phyloP scores from a whole-genome alignment of 108 stramenopile species.

The Skeletonema menzelii region DNA sequence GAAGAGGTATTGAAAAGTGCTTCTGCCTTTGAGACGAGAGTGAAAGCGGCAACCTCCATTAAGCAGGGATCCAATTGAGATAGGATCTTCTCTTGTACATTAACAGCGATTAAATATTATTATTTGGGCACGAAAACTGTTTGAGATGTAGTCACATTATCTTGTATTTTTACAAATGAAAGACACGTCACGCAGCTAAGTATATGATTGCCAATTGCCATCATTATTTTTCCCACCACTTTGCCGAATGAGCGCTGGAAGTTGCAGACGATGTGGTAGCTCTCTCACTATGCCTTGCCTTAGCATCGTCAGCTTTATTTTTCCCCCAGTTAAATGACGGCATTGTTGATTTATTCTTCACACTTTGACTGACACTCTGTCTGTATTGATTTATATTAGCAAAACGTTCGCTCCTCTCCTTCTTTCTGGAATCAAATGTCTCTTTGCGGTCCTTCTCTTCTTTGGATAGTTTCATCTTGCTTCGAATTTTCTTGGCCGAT shows the following conservation, averaged over 20 bases:
- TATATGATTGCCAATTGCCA: neutral
- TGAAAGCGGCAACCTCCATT: slow-evolving; percentile 29
- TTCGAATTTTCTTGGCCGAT: slow-evolving; percentile 30
- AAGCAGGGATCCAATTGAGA: neutral
- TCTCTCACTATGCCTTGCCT: neutral
- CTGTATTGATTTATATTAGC: slow-evolving; percentile 42
- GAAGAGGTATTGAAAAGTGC: slow-evolving; percentile 39
- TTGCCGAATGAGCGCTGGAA: neutral
- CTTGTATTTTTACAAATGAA: neutral
- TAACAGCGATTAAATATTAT: neutral
- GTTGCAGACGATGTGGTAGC: neutral
- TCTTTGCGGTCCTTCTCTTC: slow-evolving; percentile 35
- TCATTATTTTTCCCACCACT: neutral
- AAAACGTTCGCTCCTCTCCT: slow-evolving; percentile 38
- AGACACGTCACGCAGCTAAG: neutral
- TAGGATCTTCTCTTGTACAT: slow-evolving; percentile 9
- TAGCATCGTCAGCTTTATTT: neutral
- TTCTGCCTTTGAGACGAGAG: slow-evolving; percentile 34
- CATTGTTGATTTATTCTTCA: neutral
- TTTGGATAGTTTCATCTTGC: slow-evolving; percentile 19
- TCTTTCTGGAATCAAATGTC: slow-evolving; percentile 26
- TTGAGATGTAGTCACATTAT: neutral
- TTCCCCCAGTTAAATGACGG: slow-evolving; percentile 28
- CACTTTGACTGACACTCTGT: slow-evolving; percentile 3
- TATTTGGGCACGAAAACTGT: neutral